Percentiles rank a stretch among this genome's conserved stretches.
Evolutionary conservation across 805 yeast genomes (phyloP).

Genomic region (Candida nemodendra): DNA sequence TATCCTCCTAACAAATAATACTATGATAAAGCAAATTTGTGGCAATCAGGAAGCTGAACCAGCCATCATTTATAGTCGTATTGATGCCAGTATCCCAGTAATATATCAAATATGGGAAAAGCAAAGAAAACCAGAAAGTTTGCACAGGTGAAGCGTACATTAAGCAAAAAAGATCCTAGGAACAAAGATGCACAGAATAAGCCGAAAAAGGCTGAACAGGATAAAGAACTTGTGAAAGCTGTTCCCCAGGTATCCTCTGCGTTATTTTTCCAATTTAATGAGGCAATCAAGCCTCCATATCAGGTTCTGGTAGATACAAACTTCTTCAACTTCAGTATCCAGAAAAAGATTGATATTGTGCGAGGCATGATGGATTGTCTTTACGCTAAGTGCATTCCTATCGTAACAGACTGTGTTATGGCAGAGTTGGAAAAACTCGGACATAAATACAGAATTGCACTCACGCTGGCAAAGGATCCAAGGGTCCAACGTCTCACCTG

Average conservation of each 20-base stretch:
- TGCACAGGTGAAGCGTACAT: conserved; percentile 83
- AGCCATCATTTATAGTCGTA: background rate
- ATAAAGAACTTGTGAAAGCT: conserved; percentile 71
- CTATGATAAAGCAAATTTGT: too few species aligned
- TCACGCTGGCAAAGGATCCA: conserved; percentile 90
- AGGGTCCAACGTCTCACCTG: conserved; percentile 84
- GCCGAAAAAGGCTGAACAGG: conserved; percentile 46
- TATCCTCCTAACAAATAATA: too few species aligned
- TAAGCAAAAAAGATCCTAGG: conserved; percentile 71
- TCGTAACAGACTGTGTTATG: conserved; percentile 95
- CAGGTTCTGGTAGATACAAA: conserved; percentile 95
- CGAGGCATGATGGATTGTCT: conserved; percentile 96
- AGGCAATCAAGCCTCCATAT: conserved; percentile 96
- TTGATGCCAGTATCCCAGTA: background rate
- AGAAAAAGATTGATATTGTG: conserved; percentile 91
- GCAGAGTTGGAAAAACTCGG: conserved; percentile 97
- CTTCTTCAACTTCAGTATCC: conserved; percentile 94
- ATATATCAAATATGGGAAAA: conserved; percentile 68
- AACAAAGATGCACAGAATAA: conserved; percentile 45
- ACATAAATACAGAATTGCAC: conserved; percentile 89
- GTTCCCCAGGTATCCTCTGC: conserved; percentile 96
- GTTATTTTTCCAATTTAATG: conserved; percentile 89
- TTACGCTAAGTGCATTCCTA: conserved; percentile 92
- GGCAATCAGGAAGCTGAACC: too few species aligned
- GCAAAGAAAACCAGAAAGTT: conserved; percentile 97